Evolutionary conservation across 257 asterid genomes (phyloP), one percentile per base, ranked within the genome.

Genomic region (Linderniella brevidens): DNA sequence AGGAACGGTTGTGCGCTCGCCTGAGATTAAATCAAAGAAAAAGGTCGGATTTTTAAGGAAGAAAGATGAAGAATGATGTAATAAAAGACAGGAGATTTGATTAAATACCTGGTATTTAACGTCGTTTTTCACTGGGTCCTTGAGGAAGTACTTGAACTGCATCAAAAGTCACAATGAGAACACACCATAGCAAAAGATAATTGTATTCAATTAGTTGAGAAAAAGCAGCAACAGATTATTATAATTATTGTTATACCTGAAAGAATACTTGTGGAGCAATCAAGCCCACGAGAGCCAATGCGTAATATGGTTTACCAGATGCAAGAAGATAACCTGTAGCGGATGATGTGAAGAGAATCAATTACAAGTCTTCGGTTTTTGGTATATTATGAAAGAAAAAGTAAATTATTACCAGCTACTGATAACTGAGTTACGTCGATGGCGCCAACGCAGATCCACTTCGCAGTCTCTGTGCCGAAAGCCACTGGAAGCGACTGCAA

Each of bases 1-100:
- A 88, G 98, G 64, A 88, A 88, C 11, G 98, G 98, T 54, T 84
- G 98, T 53, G 95, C 98, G 37, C 95, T 80, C 19, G 94, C 98
- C 98, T 88, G 93, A 53, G 17, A 35, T 13, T 13, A 40, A n/a
- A n/a, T n/a, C 35, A 12, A 50, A 29, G 3, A 37, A 46, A 56
- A 9, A 11, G 32, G 18, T 45, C 49, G 12, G 15, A 17, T 42
- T 5, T 42, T 42, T 5, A 42, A 11, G 4, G 15, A 11, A 11
- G n/a, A 42, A 42, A 4, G 15, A 6, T 4, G 15, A 13, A 13
- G 4, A 10, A 10, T 41, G 5, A 41, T 5, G 15, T 13, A 41
- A n/a, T 41, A 41, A 17, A 42, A 11, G 4, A 42, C 12, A 6
- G 4, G 13, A 42, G 5, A 17, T 11, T 14, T 7, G 4, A 45